Evolutionary conservation across 2,329 filamentous ascomycete species (phyloP).

Genomic region (Talaromyces sp.): DNA sequence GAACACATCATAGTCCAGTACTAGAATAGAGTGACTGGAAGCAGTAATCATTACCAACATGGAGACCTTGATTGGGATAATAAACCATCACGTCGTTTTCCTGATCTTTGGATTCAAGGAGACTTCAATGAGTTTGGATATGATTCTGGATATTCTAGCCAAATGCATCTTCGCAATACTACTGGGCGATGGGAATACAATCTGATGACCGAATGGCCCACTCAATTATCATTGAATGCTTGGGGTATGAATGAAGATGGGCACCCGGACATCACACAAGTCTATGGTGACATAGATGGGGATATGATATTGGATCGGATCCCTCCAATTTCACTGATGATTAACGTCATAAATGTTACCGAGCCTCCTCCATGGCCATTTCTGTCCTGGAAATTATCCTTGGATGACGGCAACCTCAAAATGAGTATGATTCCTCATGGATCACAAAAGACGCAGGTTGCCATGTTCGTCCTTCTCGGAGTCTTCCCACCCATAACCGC

Average conservation of each 20-base stretch:
- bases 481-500: constrained; percentile 50
- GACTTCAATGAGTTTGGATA: constrained; percentile 59
- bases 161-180: constrained; percentile 43
- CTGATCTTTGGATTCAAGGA: constrained; percentile 57
- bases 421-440: constrained; percentile 51
- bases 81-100: constrained; percentile 47
- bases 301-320: constrained; percentile 58
- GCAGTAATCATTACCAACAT: constrained; percentile 55
- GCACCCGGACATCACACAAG: constrained; percentile 53
- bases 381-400: constrained; percentile 50
- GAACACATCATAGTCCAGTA: constrained; percentile 61
- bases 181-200: constrained; percentile 52
- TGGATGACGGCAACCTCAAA: constrained; percentile 51
- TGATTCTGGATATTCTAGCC: constrained; percentile 53
- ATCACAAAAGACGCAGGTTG: constrained; percentile 49
- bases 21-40: constrained; percentile 54
- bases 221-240: constrained; percentile 55
- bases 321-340: constrained; percentile 52
- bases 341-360: constrained; percentile 55
- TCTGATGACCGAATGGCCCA: constrained; percentile 60
- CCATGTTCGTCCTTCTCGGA: constrained; percentile 50
- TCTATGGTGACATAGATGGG: constrained; percentile 57
- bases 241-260: constrained; percentile 62
- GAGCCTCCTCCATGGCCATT: constrained; percentile 50
- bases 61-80: constrained; percentile 46